phyloP scores from a whole-genome alignment of 208 protist species.

The Leishmania mexicana region DNA sequence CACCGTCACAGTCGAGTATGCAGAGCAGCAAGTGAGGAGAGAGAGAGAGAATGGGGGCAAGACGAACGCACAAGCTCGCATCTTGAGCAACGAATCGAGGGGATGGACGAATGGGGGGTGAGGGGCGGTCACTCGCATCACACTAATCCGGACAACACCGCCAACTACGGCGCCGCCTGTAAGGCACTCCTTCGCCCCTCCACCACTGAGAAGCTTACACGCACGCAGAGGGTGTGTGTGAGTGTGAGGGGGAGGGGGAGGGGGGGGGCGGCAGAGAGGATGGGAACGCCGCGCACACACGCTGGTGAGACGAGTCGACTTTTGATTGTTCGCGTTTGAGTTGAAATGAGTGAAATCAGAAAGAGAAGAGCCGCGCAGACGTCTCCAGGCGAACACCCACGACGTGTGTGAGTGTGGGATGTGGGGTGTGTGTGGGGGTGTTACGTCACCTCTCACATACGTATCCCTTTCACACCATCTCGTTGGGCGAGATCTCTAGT shows the following conservation, averaged over 20 bases:
- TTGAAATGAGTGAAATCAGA: constrained; percentile 1
- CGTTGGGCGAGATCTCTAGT: constrained; percentile 47
- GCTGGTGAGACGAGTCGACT: neutral
- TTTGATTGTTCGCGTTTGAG: neutral
- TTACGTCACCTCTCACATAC: neutral
- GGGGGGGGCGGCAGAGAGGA: neutral
- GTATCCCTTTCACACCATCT: neutral
- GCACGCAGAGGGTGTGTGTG: neutral
- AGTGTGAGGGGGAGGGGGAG: too few species aligned
- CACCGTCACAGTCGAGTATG: neutral
- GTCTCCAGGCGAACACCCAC: neutral
- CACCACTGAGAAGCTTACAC: neutral
- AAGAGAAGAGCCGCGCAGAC: neutral
- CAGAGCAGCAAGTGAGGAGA: neutral
- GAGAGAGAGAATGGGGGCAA: neutral
- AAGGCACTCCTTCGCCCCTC: neutral
- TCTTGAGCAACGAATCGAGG: neutral
- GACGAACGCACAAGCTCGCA: neutral
- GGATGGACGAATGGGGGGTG: neutral
- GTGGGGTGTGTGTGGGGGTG: neutral
- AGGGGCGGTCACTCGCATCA: too few species aligned
- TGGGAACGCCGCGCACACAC: neutral
- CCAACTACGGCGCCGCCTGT: constrained; percentile 1
- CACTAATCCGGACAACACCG: constrained; percentile 10
- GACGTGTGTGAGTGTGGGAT: neutral